Base-by-base conservation (phyloP, 2,329 filamentous ascomycete genomes). In the Didymella pomorum region DNA sequence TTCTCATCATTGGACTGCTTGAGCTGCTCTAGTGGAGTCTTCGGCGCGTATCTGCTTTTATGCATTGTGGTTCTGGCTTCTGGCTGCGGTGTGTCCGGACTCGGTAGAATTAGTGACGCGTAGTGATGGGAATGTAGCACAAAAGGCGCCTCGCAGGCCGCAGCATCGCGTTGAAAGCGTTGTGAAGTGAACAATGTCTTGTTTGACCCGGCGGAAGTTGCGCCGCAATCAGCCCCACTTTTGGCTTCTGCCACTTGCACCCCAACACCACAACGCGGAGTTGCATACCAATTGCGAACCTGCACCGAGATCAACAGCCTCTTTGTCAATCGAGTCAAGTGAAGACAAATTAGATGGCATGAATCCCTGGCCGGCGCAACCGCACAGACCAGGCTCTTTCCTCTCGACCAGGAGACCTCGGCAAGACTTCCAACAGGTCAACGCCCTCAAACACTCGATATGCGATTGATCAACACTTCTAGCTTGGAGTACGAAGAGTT, bases 41-140 rank as follows among this genome's bases (percentile, higher is more conserved):
- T 72, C 4, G 69, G 70, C 11, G 73, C 73, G 47, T 70, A 75
- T 51, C 63, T 74, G 39, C 72, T 75, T 2, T 60, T 57, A 28
- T 70, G 66, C 58, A 74, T 69, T 4, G 29, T 60, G 48, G 10
- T 11, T 51, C 39, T 14, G 20, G 7, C 6, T 7, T 23, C 20
- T 44, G 16, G 29, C n/a, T n/a, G 14, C 18, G 2, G 21, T 43
- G 21, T 16, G 10, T n/a, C 14, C 16, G 23, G 7, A 4, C 12
- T 45, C 12, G 26, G 2, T 11, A 2, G 16, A 10, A 5, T 11
- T 10, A 21, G 21, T 25, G 21, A 26, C 45, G 21, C 29, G 29
- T 35, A 2, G 6, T 8, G 6, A 18, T 7, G 12, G 12, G 6
- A 10, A 25, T 0, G 14, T 18, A 29, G n/a, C 26, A 23, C n/a